These are phyloP conservation scores for Wickerhamiella infanticola DNA, from an alignment of 1,139 yeast species.

Conservation along the genomic window DNA sequence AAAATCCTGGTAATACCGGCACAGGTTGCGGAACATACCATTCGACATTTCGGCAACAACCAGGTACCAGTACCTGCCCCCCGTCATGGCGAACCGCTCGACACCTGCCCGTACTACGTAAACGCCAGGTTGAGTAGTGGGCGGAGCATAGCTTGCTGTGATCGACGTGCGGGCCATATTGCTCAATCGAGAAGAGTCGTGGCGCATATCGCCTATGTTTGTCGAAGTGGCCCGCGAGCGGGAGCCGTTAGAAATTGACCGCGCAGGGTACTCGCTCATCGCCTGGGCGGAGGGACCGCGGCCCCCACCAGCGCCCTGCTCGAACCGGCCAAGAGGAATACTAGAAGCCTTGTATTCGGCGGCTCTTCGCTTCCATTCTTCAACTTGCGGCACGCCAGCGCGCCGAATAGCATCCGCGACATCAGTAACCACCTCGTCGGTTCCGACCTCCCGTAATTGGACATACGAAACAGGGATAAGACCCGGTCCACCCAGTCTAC, in stretches of 20 bases:
- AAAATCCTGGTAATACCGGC: conserved; percentile 90
- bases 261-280: not conserved
- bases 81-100: conserved; percentile 66
- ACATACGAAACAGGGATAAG: conserved; percentile 85
- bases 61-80: conserved; percentile 82
- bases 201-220: not conserved
- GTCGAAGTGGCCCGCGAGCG: not conserved
- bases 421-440: conserved; percentile 35
- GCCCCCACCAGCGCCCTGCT: conserved; percentile 16
- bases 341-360: conserved; percentile 89
- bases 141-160: not conserved
- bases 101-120: conserved; percentile 47
- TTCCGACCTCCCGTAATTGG: conserved; percentile 61
- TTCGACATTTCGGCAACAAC: conserved; percentile 54
- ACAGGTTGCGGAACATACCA: conserved; percentile 55
- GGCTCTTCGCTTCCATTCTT: conserved; percentile 85
- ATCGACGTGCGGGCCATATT: not conserved
- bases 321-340: conserved; percentile 50
- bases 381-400: conserved; percentile 75
- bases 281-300: not conserved
- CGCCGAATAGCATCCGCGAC: conserved; percentile 41
- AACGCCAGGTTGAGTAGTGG: not conserved
- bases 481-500: conserved; percentile 93
- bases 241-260: not conserved
- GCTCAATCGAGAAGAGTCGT: not conserved